Base-by-base conservation (phyloP, 768 basidiomycete genomes). In the Trametes meyenii region DNA sequence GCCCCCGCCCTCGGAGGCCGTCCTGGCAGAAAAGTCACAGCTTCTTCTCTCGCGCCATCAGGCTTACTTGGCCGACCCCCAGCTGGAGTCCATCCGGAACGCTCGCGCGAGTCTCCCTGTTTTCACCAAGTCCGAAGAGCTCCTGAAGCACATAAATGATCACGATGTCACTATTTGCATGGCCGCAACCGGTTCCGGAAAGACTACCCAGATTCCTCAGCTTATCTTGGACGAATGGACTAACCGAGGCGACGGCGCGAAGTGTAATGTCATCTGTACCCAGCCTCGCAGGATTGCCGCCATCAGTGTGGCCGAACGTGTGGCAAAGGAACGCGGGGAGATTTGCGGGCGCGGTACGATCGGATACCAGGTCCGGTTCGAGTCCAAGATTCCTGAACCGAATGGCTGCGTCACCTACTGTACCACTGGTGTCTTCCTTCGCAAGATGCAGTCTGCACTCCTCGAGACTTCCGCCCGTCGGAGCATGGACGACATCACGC, bases 131-230 rank as follows among this genome's bases (percentile, higher is more conserved):
- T 81, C 88, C 1, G 77, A 80, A 5, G 82, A 89, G 11, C 80
- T 97, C 43, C 70, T 96, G 52, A 71, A 80, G 1, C 87, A 89
- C 62, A 86, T 98, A 66, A 75, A 78, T 19, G 75, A 83, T 33
- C 86, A 96, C 73, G 90, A 94, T 14, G 93, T 97, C 60, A 91
- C 91, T 0, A 86, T 96, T 66, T 86, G 89, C 66, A 90, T 94
- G 88, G 93, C 93, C 49, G 85, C 90, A 7, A 94, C 94, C 2
- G 93, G 94, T 38, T 94, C 92, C 1, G 94, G 95, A 1, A 97
- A 97, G 77, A 96, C 94, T 7, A 97, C 95, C 0, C 96, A 98
- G 73, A 85, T 97, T 24, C 96, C 96, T 5, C 96, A 97, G 72
- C 81, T 97, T 49, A 86, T 97, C 64, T 81, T 98, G 50, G 95